Conservation (phyloP, 2,329 filamentous ascomycete genomes). For the Geosmithia flava region DNA sequence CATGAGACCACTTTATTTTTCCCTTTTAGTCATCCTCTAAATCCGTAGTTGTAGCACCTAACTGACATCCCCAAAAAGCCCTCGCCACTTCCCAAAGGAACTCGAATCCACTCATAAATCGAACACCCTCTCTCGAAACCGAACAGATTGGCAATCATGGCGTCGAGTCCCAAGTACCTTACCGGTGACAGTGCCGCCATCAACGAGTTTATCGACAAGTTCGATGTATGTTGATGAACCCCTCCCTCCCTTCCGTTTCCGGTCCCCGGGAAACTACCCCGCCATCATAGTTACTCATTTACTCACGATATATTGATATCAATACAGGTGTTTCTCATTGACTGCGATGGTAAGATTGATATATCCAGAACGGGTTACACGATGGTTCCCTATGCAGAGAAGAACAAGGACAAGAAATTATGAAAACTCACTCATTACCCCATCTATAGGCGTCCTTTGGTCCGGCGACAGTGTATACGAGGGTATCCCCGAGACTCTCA, state of each 20-base stretch:
- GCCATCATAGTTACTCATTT: neutral
- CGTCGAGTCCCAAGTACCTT: constrained; percentile 45
- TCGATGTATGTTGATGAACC: constrained; percentile 59
- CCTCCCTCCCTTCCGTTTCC: neutral
- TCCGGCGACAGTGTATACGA: constrained; percentile 86
- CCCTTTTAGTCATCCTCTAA: too few relatives aligned
- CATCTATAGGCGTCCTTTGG: constrained; percentile 72
- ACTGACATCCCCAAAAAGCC: neutral
- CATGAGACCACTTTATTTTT: too few relatives aligned
- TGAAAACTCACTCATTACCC: constrained; percentile 4
- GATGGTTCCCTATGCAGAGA: too few relatives aligned
- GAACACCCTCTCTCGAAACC: neutral
- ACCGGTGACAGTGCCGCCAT: constrained; percentile 70
- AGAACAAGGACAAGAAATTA: neutral
- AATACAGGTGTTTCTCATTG: constrained; percentile 74
- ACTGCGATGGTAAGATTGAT: constrained; percentile 72
- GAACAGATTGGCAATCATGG: constrained; percentile 8
- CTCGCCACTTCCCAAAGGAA: neutral
- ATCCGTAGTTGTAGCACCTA: too few relatives aligned
- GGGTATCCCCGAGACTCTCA: constrained; percentile 72
- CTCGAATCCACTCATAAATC: neutral
- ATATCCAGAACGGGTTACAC: too few relatives aligned
- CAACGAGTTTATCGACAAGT: constrained; percentile 73
- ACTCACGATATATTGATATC: neutral
- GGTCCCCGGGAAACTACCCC: neutral